Conservation (phyloP, 176 grass and related monocot genomes). For the Echinochloa phyllopogon region DNA sequence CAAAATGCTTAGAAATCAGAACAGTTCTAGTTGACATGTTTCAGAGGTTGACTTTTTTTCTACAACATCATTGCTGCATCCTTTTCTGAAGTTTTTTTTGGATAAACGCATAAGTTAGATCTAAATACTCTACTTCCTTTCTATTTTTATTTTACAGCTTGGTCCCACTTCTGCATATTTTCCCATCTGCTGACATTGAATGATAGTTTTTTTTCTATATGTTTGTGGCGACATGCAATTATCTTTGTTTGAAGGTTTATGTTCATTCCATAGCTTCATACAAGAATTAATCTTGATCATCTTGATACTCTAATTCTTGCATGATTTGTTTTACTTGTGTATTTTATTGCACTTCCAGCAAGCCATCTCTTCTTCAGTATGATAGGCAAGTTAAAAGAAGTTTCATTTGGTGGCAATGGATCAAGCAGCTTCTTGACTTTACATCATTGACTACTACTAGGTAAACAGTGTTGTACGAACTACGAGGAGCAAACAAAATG, state of each 20-base stretch:
- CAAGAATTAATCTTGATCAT: not conserved
- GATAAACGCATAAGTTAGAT: constrained; percentile 13
- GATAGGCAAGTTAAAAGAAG: not conserved
- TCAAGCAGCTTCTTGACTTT: not conserved
- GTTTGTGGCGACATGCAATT: not conserved
- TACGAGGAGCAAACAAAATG: not conserved
- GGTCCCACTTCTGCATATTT: not conserved
- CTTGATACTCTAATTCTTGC: not conserved
- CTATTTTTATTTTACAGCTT: not conserved
- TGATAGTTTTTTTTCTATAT: not conserved
- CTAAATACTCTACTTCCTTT: not conserved
- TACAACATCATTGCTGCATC: not conserved
- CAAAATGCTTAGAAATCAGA: constrained; percentile 32
- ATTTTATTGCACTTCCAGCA: not conserved
- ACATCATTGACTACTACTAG: constrained; percentile 5
- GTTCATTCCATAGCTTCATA: not conserved
- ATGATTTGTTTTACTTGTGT: not conserved
- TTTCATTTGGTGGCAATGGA: constrained; percentile 5
- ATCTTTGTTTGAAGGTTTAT: not conserved
- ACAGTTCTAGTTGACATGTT: constrained; percentile 1
- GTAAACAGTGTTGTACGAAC: not conserved
- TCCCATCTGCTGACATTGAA: not conserved
- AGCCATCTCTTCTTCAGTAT: not conserved
- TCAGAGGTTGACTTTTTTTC: constrained; percentile 8
- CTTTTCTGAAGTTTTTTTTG: not conserved